Evolutionary conservation across 2,329 filamentous ascomycete genomes (phyloP).

Genomic region (Neurospora sp.): DNA sequence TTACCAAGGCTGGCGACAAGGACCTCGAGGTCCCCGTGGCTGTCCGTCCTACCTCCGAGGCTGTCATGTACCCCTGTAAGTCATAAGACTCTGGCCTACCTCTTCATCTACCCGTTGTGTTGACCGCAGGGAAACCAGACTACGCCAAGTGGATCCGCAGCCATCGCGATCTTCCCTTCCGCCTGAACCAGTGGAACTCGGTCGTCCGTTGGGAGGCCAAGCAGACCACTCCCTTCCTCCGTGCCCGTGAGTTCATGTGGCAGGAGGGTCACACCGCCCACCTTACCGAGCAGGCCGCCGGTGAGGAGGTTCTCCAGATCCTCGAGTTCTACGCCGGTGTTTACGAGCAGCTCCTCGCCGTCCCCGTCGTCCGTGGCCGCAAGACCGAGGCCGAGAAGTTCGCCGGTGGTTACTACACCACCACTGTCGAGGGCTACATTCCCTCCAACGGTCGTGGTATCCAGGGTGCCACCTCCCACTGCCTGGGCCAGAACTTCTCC

Average conservation of each 20-base stretch:
- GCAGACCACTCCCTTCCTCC: conserved; percentile 76
- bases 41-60: conserved; percentile 59
- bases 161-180: conserved; percentile 86
- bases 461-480: conserved; percentile 91
- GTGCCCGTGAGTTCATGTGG: conserved; percentile 94
- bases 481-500: conserved; percentile 92
- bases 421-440: conserved; percentile 94
- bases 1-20: conserved; percentile 81
- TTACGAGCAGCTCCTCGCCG: conserved; percentile 87
- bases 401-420: conserved; percentile 91
- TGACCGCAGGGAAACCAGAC: conserved; percentile 52
- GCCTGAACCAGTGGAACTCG: conserved; percentile 97
- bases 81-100: conserved; percentile 20
- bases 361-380: conserved; percentile 83
- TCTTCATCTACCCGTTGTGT: conserved; percentile 22
- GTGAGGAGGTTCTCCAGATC: conserved; percentile 82
- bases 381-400: conserved; percentile 99
- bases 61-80: conserved; percentile 23
- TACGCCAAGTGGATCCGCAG: conserved; percentile 95
- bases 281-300: conserved; percentile 70
- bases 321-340: conserved; percentile 86
- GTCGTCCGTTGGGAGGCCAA: conserved; percentile 88
- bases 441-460: conserved; percentile 92
- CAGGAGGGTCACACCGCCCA: conserved; percentile 93
- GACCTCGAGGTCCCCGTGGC: conserved; percentile 74